Base-by-base conservation (phyloP, 306 rosid species). In the Cotoneaster glaucophyllus region DNA sequence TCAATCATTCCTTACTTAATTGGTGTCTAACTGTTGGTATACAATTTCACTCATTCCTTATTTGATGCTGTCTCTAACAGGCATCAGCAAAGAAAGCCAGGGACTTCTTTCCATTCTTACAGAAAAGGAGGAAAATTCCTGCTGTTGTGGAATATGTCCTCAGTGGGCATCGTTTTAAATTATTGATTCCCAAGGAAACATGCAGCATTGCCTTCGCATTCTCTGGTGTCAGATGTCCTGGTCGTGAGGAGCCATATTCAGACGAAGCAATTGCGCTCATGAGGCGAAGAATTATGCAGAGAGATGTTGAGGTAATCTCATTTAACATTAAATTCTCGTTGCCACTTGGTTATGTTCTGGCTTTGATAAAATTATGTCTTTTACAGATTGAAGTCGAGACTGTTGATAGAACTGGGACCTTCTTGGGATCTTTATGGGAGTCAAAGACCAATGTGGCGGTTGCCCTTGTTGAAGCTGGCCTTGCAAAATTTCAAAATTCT, bases 81-180 rank as follows among this genome's bases (percentile, higher is more conserved):
- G 91, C 96, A 25, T 86, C 97, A 1, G 80, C 97, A 74, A 95
- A 95, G 86, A 95, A 90, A 83, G 88, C 99, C 57, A 89, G 73
- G 80, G 99, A 95, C 70, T 95, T 95, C 86, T 77, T 92, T 82
- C 99, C 99, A 37, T 95, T 89, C 87, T 83, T 95, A 79, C 97
- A 90, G 44, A 85, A 95, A 75, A 90, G 96, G 82, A 87, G 97
- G 85, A 95, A 75, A 82, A 81, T 86, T 77, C 97, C 99, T 70
- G 99, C 99, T 44, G 85, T 92, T 81, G 98, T 95, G 80, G 99
- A 95, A 86, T 95, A 95, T 81, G 98, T 95, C 76, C 89, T 95
- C 74, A 95, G 99, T 77, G 99, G 99, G n/a, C 99, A 95, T 83
- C 99, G 99, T 43, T 95, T 90, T 85, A 95, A 95, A 82, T 79